A percentile compares a stretch with the other conserved stretches of the same genome.
Conservation (phyloP, 164 flowering plant species). For the Umbellularia californica region DNA sequence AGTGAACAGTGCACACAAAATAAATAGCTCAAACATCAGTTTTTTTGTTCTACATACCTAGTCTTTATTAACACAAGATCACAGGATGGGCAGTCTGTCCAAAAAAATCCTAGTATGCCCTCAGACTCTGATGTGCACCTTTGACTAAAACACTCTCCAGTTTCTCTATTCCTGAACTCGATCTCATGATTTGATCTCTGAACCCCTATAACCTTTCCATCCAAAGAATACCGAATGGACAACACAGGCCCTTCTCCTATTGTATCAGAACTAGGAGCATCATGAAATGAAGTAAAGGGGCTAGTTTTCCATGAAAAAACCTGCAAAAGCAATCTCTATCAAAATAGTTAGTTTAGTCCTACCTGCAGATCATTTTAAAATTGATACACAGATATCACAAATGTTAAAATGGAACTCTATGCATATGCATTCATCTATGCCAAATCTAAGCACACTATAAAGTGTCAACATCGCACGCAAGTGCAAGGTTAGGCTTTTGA, state of each 20-base stretch:
- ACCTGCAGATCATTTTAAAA: background rate
- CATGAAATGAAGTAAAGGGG: constrained; percentile 43
- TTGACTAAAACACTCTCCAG: constrained; percentile 50
- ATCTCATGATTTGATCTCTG: constrained; percentile 74
- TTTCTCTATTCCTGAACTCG: constrained; percentile 69
- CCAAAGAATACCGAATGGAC: constrained; percentile 73
- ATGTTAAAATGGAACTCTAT: background rate
- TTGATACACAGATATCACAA: background rate
- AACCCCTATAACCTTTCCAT: constrained; percentile 66
- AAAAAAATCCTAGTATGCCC: constrained; percentile 83
- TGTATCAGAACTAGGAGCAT: constrained; percentile 55
- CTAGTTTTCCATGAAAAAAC: constrained; percentile 73
- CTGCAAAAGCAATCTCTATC: constrained; percentile 27
- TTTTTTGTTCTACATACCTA: constrained; percentile 43
- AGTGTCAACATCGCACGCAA: background rate
- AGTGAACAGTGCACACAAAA: background rate
- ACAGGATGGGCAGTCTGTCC: constrained; percentile 86
- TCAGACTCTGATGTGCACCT: constrained; percentile 65
- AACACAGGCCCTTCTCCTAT: constrained; percentile 72
- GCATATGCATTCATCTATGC: background rate
- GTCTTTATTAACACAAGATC: constrained; percentile 78
- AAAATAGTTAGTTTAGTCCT: constrained; percentile 1
- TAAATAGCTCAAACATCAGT: background rate
- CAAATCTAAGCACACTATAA: background rate
- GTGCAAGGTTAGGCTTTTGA: background rate